Evolutionary conservation across 169 alveolate species (phyloP), one percentile per base, ranked within the genome.

Genomic region (Toxoplasma gondii): DNA sequence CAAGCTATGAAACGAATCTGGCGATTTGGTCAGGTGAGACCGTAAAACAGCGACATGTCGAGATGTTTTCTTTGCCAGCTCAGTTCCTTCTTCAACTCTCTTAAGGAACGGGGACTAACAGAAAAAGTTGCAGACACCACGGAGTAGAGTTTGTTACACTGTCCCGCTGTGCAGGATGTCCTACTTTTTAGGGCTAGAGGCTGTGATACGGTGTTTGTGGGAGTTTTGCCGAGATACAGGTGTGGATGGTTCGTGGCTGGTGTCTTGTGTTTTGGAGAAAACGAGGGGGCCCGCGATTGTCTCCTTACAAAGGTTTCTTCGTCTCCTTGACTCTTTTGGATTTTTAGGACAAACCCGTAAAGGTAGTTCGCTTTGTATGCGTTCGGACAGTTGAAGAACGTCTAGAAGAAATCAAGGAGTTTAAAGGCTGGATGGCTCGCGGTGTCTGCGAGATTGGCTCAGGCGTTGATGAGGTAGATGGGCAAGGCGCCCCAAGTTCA

Each of bases 1-100:
- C 98, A 99, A 96, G 99, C 99, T 12, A 97, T 99, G 91, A 98
- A 98, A 92, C 96, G 99, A 81, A 98, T 98, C 19, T 99, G 98
- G 96, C 96, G 99, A 95, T 98, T 98, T 69, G 99, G 99, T 0
- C 98, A 99, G 93, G 97, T 95, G 86, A 94, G 97, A 43, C 98
- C 96, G 38, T 98, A 97, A 0, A 93, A 95, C 49, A 97, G 82
- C n/a, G 82, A 24, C 7, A 7, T 69, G n/a, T 10, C 41, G 82
- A 17, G 5, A 27, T 17, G 22, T 9, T 69, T 17, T 5, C 7
- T 34, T 31, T 31, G 82, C 7, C 10, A 5, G 82, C 82, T 69
- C n/a, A 69, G 82, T 31, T 31, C 82, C 38, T 34, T 69, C 41
- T 49, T 49, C 58, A 4, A 49, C 58, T n/a, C 24, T 69, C 24